Percentiles rank a stretch among this genome's conserved stretches.
Evolutionary conservation across 2,329 filamentous ascomycete species (phyloP).

Genomic region (Venturia oleaginea): DNA sequence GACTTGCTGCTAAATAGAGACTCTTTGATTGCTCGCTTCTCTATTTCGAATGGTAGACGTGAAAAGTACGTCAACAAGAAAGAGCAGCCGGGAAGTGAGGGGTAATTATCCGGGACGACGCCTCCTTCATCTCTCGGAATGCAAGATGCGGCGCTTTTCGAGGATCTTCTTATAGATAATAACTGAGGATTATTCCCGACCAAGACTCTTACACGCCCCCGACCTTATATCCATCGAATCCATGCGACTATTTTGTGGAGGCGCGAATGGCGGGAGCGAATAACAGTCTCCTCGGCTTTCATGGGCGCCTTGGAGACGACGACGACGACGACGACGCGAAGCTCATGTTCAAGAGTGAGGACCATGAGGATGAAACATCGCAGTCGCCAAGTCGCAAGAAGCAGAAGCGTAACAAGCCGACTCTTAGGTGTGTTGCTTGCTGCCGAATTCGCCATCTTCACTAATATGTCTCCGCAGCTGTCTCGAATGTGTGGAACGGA

Average conservation of each 20-base stretch:
- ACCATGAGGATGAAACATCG: not conserved
- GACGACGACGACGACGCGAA: not conserved
- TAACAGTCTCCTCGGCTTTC: not conserved
- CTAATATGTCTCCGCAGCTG: not conserved
- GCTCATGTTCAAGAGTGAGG: not conserved
- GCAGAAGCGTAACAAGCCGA: constrained; percentile 79
- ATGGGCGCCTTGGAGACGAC: not conserved
- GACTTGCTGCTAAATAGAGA: not conserved
- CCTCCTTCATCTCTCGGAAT: not conserved
- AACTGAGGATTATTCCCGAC: not conserved
- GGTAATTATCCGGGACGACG: not conserved
- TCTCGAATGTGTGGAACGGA: not conserved
- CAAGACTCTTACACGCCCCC: not conserved
- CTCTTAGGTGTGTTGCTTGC: constrained; percentile 55
- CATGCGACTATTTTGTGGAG: constrained; percentile 5
- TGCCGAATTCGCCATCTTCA: not conserved
- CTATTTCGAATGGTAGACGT: not conserved
- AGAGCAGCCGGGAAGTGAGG: not conserved
- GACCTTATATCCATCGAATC: constrained; percentile 3
- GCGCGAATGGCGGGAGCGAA: constrained; percentile 5
- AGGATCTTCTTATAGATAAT: not conserved
- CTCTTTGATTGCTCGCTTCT: not conserved
- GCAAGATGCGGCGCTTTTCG: not conserved
- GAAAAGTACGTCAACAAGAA: constrained; percentile 1
- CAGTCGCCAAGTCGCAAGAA: constrained; percentile 47